phyloP scores from a whole-genome alignment of 768 basidiomycete genomes.

The Sporobolomyces phaffii region DNA sequence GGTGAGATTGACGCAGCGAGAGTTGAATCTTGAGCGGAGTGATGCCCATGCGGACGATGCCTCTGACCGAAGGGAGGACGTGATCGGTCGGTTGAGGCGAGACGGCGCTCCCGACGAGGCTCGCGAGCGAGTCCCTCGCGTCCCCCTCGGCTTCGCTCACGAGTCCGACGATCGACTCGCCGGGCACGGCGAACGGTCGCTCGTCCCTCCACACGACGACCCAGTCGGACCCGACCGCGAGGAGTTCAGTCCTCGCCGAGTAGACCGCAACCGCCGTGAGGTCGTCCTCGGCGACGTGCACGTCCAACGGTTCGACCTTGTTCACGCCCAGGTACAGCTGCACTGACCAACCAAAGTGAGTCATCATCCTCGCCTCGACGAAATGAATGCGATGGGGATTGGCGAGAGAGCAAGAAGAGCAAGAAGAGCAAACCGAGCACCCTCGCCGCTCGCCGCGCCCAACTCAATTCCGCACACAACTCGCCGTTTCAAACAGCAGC shows the following conservation, averaged over 20 bases:
- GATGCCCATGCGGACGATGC: background rate
- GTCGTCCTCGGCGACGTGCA: too few species aligned
- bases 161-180: background rate
- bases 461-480: background rate
- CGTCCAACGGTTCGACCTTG: background rate
- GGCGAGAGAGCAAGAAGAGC: too few species aligned
- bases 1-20: background rate
- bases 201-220: conserved; percentile 7
- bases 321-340: background rate
- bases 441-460: too few species aligned
- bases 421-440: too few species aligned
- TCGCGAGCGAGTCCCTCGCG: background rate
- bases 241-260: background rate
- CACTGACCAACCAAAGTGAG: conserved; percentile 4
- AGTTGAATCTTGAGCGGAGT: background rate
- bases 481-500: too few species aligned
- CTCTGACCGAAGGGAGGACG: background rate
- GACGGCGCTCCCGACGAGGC: background rate
- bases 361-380: background rate
- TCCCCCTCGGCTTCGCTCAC: background rate
- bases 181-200: background rate
- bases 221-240: background rate
- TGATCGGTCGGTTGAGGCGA: background rate
- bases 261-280: background rate
- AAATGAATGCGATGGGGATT: too few species aligned